Evolutionary conservation across 129 eudicot species (phyloP), one percentile per base, ranked within the genome.

Genomic region (Pulicaria dysenterica): DNA sequence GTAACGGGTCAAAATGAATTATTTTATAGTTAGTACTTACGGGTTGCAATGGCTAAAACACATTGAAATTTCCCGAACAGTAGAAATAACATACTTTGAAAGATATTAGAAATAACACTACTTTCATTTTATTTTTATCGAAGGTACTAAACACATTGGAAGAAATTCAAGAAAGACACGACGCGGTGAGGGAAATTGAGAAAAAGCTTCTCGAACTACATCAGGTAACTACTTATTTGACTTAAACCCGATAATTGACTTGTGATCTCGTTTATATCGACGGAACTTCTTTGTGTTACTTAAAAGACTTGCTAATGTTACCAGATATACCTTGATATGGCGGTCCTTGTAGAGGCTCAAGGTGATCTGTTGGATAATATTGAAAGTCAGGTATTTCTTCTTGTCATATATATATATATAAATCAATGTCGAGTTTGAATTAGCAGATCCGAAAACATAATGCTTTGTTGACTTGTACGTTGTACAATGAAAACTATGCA

Each of bases 141-240:
- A n/a, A n/a, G 99, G 87, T 94, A 40, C 73, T 90, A 74, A 87
- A 82, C 65, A 94, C 99, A 34, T 50, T 94, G 51, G 93, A 87
- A 77, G 99, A 94, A 80, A 94, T 94, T 65, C 99, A 94, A 76
- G 99, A 94, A 82, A 80, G 99, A 66, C 97, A 94, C 47, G 99
- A 94, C 60, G 88, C 97, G 1, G 97, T 94, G 9, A 90, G 78
- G 74, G 99, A 94, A 75, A 89, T 94, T 3, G 97, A 94, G 81
- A 90, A 81, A 67, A 94, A 88, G 76, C 96, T 94, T 75, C 93
- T 94, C 37, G 99, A 86, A 60, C 80, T 90, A 69, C 97, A 94
- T 79, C 98, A 93, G 96, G 98, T 93, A 73, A 58, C 38, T 24
- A 58, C 38, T 24, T 59, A 49, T 63, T 37, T 47, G 49, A 16